Evolutionary conservation across 2,329 filamentous ascomycete genomes (phyloP), one percentile per base, ranked within the genome.

Genomic region (Metarhizium rileyi): DNA sequence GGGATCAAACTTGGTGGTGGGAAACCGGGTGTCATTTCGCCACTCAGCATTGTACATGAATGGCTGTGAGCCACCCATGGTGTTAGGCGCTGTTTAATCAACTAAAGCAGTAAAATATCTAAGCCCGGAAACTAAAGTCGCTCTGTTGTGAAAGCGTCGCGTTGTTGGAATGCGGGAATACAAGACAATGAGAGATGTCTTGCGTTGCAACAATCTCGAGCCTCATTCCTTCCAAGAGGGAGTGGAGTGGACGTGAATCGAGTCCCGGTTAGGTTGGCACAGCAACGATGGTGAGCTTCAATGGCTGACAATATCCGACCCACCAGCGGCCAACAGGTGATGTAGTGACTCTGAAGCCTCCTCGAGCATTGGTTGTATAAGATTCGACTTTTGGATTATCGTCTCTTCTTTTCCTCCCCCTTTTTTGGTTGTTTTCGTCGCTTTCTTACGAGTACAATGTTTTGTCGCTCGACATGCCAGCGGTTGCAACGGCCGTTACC

Each of bases 1-100:
- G 45, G 91, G 90, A 60, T 96, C 90, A 67, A 94, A 95, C n/a
- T 64, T 70, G 61, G 60, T 71, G 65, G 66, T 70, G 63, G 70
- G 76, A 55, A 76, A 76, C 57, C 76, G 75, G 44, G 73, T 69
- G 62, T 80, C 74, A 59, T 73, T 62, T 60, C 57, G 67, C 64
- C 55, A 76, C 66, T 64, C 72, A 59, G 68, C 59, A 53, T 82
- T 77, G 69, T 93, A 93, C 66, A 91, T 76, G 71, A 84, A 93
- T 49, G 87, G 87, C 67, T 66, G 68, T 36, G 64, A 52, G 50
- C 56, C 54, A 46, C 59, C 65, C 66, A 59, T 59, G 5, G 25
- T 44, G 47, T 40, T 28, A 6, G 36, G 43, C 26, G 4, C 43
- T 25, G 33, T 42, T 16, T 46, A 36, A 10, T 7, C 27, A 14